Evolutionary conservation across 2,329 filamentous ascomycete genomes (phyloP), one percentile per base, ranked within the genome.

Genomic region (Cordyceps pruinosa): DNA sequence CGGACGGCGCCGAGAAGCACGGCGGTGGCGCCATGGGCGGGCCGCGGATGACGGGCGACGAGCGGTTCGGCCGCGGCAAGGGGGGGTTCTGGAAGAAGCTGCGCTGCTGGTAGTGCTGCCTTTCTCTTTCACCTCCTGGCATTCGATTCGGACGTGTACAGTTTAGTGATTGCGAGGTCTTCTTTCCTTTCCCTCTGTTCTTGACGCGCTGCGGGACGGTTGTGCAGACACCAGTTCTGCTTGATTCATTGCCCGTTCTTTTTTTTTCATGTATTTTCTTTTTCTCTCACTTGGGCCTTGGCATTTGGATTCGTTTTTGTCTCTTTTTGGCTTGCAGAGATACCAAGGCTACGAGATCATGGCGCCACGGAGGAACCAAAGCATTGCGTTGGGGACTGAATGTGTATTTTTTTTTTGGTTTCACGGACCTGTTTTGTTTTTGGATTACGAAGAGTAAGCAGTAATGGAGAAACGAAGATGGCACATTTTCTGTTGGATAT

Each of bases 1-100:
- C 13, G 21, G 25, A 37, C 65, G 65, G 60, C 12, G n/a, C n/a
- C n/a, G n/a, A n/a, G n/a, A n/a, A n/a, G n/a, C n/a, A n/a, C n/a
- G 66, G 69, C 26, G 66, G 68, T 13, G 39, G 4, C 5, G 25
- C 25, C 0, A 73, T 74, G 0, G 74, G 78, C 26, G 76, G 76
- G 1, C 73, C 75, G 12, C 73, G 68, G 35, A 62, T 76, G 8
- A 69, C 73, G 17, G 74, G 74, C n/a, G n/a, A n/a, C n/a, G 72
- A 77, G 23, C 72, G 71, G 32, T 62, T 78, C 12, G 76, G 76
- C 1, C 69, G 72, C 32, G 72, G 70, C 2, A 69, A 72, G 1
- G 70, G 70, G 1, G 75, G 75, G 10, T 83, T 84, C 66, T 84
- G 79, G 81, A 80, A 72, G 69, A 80, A 72, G 64, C 65, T 83